A percentile compares a stretch with the other conserved stretches of the same genome.
Evolutionary conservation across 768 basidiomycete genomes (phyloP).

Genomic region (Agaricus sinodeliciosus): DNA sequence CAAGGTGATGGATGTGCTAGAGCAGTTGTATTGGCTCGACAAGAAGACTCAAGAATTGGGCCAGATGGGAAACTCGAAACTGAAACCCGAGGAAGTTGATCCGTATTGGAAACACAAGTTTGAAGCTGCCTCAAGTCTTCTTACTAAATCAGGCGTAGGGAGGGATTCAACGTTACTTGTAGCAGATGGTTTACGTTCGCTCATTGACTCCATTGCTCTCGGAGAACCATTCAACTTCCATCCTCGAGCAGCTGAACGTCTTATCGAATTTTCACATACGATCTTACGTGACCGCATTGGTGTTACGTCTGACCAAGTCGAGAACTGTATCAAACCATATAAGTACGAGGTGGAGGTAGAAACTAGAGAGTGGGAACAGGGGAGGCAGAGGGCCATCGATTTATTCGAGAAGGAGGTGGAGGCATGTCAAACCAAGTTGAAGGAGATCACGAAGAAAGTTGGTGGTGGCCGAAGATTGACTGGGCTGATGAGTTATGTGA

Average conservation of each 20-base stretch:
- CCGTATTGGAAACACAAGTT: constrained; percentile 96
- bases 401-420: constrained; percentile 79
- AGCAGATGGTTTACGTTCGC: constrained; percentile 83
- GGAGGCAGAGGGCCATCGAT: constrained; percentile 66
- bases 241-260: constrained; percentile 80
- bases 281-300: constrained; percentile 92
- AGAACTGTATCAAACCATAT: constrained; percentile 99
- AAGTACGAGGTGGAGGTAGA: constrained; percentile 99
- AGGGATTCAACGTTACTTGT: constrained; percentile 91
- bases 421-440: constrained; percentile 83
- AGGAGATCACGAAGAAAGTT: constrained; percentile 81
- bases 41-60: constrained; percentile 75
- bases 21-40: constrained; percentile 96
- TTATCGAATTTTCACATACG: constrained; percentile 87
- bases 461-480: constrained; percentile 81
- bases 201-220: constrained; percentile 84
- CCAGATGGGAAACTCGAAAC: constrained; percentile 59
- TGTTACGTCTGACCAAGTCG: constrained; percentile 95
- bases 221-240: constrained; percentile 93
- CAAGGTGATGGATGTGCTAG: constrained; percentile 94
- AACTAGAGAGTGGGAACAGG: constrained; percentile 84
- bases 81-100: constrained; percentile 74
- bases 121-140: constrained; percentile 84
- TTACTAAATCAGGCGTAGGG: constrained; percentile 95
- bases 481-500: constrained; percentile 75